Conservation (phyloP, 208 protist genomes). For the Vickermania spadyakhi region DNA sequence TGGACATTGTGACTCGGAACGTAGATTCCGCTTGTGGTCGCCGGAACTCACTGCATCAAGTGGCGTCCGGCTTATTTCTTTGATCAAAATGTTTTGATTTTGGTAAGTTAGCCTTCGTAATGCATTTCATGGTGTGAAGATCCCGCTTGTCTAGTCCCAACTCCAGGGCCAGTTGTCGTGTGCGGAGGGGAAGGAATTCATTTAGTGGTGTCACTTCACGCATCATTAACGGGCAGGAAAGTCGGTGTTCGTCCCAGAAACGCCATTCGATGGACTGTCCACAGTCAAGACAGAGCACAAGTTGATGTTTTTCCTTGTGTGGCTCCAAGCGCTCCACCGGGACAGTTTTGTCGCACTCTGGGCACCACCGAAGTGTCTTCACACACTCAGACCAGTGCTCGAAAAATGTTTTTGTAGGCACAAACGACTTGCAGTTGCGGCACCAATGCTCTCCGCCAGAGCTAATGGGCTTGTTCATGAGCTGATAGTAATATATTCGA, state of each 20-base stretch:
- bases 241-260: constrained; percentile 80
- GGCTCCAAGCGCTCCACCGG: constrained; percentile 69
- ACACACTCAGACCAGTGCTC: constrained; percentile 74
- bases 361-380: constrained; percentile 74
- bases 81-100: constrained; percentile 26
- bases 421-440: constrained; percentile 85
- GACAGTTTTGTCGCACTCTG: constrained; percentile 68
- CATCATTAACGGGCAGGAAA: constrained; percentile 82
- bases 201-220: constrained; percentile 83
- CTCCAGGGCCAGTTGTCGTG: constrained; percentile 76
- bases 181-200: constrained; percentile 78
- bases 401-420: constrained; percentile 52
- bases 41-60: no score
- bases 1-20: no score
- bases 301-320: constrained; percentile 85
- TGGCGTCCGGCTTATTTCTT: not conserved
- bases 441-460: constrained; percentile 72
- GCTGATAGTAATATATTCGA: constrained; percentile 80
- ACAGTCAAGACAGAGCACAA: constrained; percentile 86
- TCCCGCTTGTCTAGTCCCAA: constrained; percentile 83
- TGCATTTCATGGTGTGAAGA: constrained; percentile 68
- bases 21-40: no score
- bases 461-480: constrained; percentile 26
- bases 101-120: constrained; percentile 43
- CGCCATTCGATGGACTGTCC: constrained; percentile 82